Percentiles rank a stretch among this genome's conserved stretches.
phyloP scores from a whole-genome alignment of 2,329 filamentous ascomycete genomes.

The Alternaria incomplexa region DNA sequence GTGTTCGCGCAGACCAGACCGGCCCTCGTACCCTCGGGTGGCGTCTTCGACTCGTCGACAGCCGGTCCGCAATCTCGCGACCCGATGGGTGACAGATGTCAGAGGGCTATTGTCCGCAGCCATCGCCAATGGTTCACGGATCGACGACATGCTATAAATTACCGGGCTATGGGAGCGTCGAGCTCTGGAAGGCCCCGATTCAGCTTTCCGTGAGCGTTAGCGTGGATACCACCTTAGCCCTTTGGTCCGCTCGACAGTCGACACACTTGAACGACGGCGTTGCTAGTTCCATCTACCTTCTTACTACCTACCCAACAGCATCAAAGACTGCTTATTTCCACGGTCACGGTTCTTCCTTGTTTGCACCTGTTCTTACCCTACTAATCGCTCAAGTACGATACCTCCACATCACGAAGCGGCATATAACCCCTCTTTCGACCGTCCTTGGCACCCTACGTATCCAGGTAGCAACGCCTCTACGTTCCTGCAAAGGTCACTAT shows the following conservation, averaged over 20 bases:
- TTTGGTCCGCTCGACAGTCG: conserved; percentile 1
- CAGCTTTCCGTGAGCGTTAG: neutral
- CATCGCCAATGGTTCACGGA: neutral
- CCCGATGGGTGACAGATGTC: conserved; percentile 6
- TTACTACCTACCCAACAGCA: neutral
- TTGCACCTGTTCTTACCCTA: neutral
- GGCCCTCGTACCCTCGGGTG: conserved; percentile 1
- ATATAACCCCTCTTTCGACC: neutral
- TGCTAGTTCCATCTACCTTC: neutral
- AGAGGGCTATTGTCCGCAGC: neutral
- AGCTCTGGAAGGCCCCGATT: neutral
- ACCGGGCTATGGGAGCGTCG: neutral
- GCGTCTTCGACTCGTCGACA: conserved; percentile 9
- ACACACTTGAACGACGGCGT: neutral
- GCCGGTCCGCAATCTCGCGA: conserved; percentile 16
- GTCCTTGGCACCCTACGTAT: neutral
- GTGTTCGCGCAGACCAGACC: conserved; percentile 15
- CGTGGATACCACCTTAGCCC: neutral
- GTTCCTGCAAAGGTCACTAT: neutral
- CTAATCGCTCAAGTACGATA: neutral
- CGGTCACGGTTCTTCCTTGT: neutral
- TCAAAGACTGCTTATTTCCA: neutral
- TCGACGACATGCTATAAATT: neutral
- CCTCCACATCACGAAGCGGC: neutral
- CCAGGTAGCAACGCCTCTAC: conserved; percentile 1